phyloP scores from a whole-genome alignment of 257 asterid species.

The Nicotiana obtusifolia region DNA sequence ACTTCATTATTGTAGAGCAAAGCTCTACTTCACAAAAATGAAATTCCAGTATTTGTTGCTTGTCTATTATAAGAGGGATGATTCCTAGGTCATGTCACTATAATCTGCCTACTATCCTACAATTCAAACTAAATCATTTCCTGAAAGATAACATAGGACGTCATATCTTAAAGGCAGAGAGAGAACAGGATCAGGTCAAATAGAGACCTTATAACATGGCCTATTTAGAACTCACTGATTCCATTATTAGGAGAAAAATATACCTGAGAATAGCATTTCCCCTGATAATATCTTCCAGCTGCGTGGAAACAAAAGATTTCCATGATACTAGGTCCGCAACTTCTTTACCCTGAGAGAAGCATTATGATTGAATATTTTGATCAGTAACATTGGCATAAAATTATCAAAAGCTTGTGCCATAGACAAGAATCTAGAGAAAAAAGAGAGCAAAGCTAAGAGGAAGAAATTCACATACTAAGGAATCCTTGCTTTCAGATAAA shows the following conservation, averaged over 20 bases:
- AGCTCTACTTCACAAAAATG: neutral
- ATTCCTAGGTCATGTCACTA: neutral
- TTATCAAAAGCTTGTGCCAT: neutral
- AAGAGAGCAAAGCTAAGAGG: neutral
- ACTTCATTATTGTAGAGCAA: neutral
- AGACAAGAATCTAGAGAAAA: neutral
- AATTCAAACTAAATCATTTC: neutral
- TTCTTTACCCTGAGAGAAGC: conserved; percentile 60
- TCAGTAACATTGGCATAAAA: neutral
- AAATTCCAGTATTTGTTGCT: neutral
- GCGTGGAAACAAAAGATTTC: conserved; percentile 69
- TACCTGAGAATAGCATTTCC: conserved; percentile 76
- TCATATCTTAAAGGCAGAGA: neutral
- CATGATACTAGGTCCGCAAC: conserved; percentile 58
- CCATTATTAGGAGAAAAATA: neutral
- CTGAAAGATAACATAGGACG: neutral
- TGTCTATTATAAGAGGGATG: neutral
- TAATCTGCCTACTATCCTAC: neutral
- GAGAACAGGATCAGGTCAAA: neutral
- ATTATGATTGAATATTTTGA: conserved; percentile 9
- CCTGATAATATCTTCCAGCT: conserved; percentile 53
- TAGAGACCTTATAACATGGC: neutral
- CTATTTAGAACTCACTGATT: neutral
- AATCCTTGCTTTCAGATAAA: conserved; percentile 57
- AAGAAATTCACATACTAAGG: conserved; percentile 47